phyloP scores from a whole-genome alignment of 1,284 basidiomycete genomes.

The Trametes pubescens region DNA sequence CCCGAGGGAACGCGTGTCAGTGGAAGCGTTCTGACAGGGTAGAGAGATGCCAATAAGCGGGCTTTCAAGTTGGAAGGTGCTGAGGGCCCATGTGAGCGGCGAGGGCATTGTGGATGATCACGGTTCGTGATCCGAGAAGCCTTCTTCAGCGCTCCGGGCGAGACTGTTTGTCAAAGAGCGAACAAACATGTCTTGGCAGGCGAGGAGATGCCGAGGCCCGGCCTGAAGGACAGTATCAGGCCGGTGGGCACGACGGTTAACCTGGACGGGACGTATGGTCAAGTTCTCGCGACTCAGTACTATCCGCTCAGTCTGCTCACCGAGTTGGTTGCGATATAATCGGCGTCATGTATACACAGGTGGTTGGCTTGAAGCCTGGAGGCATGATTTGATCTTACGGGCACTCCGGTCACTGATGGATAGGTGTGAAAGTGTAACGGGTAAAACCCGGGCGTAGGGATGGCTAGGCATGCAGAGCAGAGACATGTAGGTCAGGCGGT shows the following conservation, averaged over 20 bases:
- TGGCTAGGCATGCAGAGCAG: constrained; percentile 2
- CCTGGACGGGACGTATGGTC: neutral
- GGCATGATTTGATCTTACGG: no score
- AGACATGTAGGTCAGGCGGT: constrained; percentile 14
- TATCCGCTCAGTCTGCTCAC: neutral
- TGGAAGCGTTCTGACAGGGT: constrained; percentile 3
- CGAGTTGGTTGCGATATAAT: neutral
- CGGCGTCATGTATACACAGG: neutral
- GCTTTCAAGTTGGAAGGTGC: constrained; percentile 8
- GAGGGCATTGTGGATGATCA: constrained; percentile 11
- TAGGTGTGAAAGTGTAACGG: constrained; percentile 9
- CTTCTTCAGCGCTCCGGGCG: constrained; percentile 6
- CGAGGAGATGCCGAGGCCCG: constrained; percentile 21
- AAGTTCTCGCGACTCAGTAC: neutral
- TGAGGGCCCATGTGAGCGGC: constrained; percentile 22
- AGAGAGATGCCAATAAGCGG: neutral
- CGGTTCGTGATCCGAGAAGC: constrained; percentile 18
- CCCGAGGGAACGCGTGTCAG: constrained; percentile 1
- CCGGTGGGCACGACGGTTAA: neutral
- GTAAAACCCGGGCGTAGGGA: constrained; percentile 16
- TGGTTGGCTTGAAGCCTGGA: no score
- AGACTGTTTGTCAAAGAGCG: constrained; percentile 6
- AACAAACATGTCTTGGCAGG: constrained; percentile 17
- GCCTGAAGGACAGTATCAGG: neutral
- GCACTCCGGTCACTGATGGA: neutral